Percentiles rank a stretch among this genome's conserved stretches.
Conservation (phyloP, 352 stramenopile genomes). For the Phytopythium chamaehyphon region DNA sequence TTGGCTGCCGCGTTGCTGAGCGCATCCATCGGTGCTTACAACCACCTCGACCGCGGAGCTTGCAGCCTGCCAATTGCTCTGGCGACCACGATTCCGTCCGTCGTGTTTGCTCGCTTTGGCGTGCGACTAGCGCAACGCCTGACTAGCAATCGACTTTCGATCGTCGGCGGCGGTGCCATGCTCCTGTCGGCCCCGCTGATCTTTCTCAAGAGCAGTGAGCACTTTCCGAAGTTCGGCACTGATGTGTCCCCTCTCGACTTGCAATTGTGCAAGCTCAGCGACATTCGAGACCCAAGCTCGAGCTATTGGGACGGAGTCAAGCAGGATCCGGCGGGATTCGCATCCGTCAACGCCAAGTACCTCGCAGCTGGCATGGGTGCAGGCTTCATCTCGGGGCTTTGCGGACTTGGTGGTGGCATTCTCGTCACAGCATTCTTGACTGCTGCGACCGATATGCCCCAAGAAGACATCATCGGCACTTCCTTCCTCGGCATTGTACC, state of each 20-base stretch:
- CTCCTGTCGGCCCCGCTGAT: slow-evolving; percentile 72
- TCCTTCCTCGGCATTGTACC: slow-evolving; percentile 81
- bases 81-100: slow-evolving; percentile 63
- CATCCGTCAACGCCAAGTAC: slow-evolving; percentile 71
- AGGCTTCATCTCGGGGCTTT: slow-evolving; percentile 83
- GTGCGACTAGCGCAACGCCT: slow-evolving; percentile 70
- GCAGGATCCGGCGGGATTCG: slow-evolving; percentile 39
- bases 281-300: too few relatives aligned
- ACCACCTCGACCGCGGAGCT: slow-evolving; percentile 58
- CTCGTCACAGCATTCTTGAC: slow-evolving; percentile 86
- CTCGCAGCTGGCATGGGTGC: slow-evolving; percentile 62
- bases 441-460: slow-evolving; percentile 80
- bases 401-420: slow-evolving; percentile 76
- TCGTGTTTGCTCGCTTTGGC: slow-evolving; percentile 75
- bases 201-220: slow-evolving; percentile 73
- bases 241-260: too few relatives aligned
- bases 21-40: slow-evolving; percentile 62
- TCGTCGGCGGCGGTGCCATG: slow-evolving; percentile 79
- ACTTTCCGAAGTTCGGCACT: slow-evolving; percentile 73
- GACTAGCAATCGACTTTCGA: slow-evolving; percentile 66
- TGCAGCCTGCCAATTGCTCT: slow-evolving; percentile 78
- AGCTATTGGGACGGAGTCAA: slow-evolving; percentile 32
- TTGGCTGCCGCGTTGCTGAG: slow-evolving; percentile 72
- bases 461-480: slow-evolving; percentile 79
- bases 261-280: too few relatives aligned